Evolutionary conservation across 2,329 filamentous ascomycete species (phyloP), one percentile per base, ranked within the genome.

Genomic region (Decorospora gaudefroyi): DNA sequence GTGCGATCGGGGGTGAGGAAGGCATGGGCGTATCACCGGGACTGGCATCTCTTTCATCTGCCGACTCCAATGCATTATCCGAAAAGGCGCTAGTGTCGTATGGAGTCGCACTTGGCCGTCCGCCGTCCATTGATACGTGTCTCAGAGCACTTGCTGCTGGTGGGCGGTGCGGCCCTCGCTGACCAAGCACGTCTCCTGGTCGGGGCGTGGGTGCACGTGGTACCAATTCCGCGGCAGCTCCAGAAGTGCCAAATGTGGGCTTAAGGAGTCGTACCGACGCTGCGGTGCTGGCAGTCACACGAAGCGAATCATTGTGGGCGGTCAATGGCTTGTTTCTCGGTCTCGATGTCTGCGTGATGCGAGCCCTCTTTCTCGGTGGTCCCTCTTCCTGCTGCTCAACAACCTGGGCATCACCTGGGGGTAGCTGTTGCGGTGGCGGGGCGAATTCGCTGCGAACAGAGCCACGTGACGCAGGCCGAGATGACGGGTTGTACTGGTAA

Each of bases 221-320:
- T n/a, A 84, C 71, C 54, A 88, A 85, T 55, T 90, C 86, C 4
- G 87, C 71, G 57, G 88, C 76, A 17, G 70, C 72, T 3, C 73
- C 76, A 16, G 78, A 73, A 21, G 72, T 72, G 31, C 73, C 68
- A 13, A 79, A 77, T 43, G 88, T 79, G 3, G 92, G 92, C 30
- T 90, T 82, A 68, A 96, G 87, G 33, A 85, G 86, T 29, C 92
- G 87, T 46, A 97, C 78, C 4, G 91, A 96, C 28, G 90, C 89
- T 30, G 91, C 87, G 11, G 88, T 95, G 66, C 90, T 95, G 32
- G 92, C 92, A 48, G 88, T 86, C n/a, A 96, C 90, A 34, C 91
- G 82, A 17, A 97, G 76, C 3, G 89, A 95, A 34, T 93, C 90
- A 7, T 84, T 81, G 19, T 84, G 84, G 26, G 82, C 79, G 37